phyloP scores from a whole-genome alignment of 2,329 filamentous ascomycete genomes.

The Paraphaeosphaeria sporulosa region DNA sequence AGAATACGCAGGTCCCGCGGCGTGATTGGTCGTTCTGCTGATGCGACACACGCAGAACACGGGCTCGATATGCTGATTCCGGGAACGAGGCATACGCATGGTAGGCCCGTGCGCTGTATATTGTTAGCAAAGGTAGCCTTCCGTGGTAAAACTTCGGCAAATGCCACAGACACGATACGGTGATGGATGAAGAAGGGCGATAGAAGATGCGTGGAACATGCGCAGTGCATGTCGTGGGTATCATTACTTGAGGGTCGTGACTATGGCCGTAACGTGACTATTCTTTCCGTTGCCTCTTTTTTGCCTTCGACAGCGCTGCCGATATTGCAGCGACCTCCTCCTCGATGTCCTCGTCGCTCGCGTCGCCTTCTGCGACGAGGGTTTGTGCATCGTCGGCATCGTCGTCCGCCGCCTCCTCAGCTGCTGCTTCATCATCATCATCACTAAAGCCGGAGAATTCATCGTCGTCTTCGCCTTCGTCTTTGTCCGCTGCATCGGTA shows the following conservation, averaged over 20 bases:
- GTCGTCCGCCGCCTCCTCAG: conserved; percentile 20
- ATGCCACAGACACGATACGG: no score
- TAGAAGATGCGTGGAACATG: not conserved
- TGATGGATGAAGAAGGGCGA: not conserved
- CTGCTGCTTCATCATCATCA: conserved; percentile 25
- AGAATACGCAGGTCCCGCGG: not conserved
- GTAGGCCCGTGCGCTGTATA: no score
- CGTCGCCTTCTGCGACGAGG: conserved; percentile 26
- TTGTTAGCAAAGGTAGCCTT: no score
- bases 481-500: conserved; percentile 2
- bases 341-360: conserved; percentile 36
- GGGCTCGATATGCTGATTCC: no score
- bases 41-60: no score
- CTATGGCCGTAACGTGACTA: conserved; percentile 27
- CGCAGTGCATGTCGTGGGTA: conserved; percentile 29
- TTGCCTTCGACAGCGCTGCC: conserved; percentile 40
- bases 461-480: conserved; percentile 23
- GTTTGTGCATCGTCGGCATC: conserved; percentile 24
- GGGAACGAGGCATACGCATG: no score
- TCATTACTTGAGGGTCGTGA: conserved; percentile 28
- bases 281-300: conserved; percentile 39
- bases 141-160: conserved; percentile 14
- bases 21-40: no score
- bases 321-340: conserved; percentile 47
- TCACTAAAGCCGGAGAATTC: conserved; percentile 47